Evolutionary conservation across 345 rosid species (phyloP).

Genomic region (Reutealis trisperma): DNA sequence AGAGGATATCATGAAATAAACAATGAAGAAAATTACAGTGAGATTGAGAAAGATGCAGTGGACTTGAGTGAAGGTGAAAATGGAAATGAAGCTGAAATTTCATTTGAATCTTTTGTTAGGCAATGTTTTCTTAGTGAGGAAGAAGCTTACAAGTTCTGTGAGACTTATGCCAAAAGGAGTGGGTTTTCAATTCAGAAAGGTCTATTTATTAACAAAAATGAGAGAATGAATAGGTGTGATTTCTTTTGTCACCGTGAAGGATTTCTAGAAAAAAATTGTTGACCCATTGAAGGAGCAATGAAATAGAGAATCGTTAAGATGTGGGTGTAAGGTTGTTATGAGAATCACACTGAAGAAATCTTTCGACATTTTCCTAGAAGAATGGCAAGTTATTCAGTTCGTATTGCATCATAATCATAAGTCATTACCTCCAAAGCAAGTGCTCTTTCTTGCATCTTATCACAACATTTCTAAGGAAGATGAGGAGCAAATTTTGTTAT

Average conservation of each 20-base stretch:
- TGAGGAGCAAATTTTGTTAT: no score
- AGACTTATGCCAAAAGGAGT: not conserved
- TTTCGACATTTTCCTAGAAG: not conserved
- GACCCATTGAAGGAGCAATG: no score
- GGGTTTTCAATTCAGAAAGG: not conserved
- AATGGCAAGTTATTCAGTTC: not conserved
- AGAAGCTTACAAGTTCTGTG: not conserved
- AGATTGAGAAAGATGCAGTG: no score
- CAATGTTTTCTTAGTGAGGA: not conserved
- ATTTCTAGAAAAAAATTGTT: no score
- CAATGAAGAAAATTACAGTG: no score
- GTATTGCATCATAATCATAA: not conserved
- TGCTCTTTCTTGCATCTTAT: not conserved
- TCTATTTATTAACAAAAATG: not conserved
- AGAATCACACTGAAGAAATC: not conserved
- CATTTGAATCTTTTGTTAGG: not conserved
- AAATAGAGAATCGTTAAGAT: not conserved
- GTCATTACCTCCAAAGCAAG: not conserved
- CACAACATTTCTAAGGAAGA: not conserved
- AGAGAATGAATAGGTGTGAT: not conserved
- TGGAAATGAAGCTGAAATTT: no score
- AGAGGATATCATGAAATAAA: no score
- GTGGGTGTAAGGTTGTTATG: not conserved
- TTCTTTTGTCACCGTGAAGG: no score
- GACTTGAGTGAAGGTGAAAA: no score